Evolutionary conservation across 2,329 filamentous ascomycete genomes (phyloP).

Genomic region (Trichoderma sp.): DNA sequence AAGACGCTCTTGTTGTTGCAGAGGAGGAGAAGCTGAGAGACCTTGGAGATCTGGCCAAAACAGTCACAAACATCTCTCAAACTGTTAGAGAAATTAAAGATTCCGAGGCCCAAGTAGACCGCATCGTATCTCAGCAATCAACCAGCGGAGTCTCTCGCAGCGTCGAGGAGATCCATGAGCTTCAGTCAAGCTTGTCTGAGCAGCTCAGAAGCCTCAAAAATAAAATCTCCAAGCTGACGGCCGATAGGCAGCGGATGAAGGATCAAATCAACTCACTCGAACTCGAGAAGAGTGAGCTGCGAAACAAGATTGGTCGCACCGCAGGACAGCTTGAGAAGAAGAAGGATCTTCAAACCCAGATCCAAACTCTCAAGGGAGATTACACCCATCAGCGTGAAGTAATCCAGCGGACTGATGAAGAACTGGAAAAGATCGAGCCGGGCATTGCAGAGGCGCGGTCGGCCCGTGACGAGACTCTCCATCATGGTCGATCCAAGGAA

Average conservation of each 20-base stretch:
- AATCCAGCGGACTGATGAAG: conserved; percentile 66
- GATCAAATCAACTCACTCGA: conserved; percentile 68
- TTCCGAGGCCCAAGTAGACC: conserved; percentile 69
- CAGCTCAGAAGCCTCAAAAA: conserved; percentile 63
- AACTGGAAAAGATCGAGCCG: conserved; percentile 71
- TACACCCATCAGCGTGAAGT: conserved; percentile 65
- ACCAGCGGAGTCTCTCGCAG: conserved; percentile 63
- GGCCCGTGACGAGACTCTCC: conserved; percentile 72
- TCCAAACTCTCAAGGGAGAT: conserved; percentile 69
- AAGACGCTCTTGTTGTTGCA: conserved; percentile 64
- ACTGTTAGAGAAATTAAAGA: conserved; percentile 68
- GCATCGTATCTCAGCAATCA: conserved; percentile 72
- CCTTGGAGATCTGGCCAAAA: conserved; percentile 71
- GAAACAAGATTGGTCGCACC: conserved; percentile 67
- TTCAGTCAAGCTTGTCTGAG: conserved; percentile 64
- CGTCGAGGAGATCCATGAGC: conserved; percentile 78
- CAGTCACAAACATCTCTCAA: conserved; percentile 71
- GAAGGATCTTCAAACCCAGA: conserved; percentile 63
- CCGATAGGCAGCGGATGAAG: conserved; percentile 68
- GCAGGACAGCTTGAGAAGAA: conserved; percentile 80
- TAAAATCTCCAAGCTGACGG: conserved; percentile 61
- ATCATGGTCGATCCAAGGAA: conserved; percentile 69
- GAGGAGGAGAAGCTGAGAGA: conserved; percentile 66
- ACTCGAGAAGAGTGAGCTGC: conserved; percentile 71
- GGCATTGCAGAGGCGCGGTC: conserved; percentile 72